Evolutionary conservation across 768 basidiomycete genomes (phyloP).

Genomic region (Mycena indigotica): DNA sequence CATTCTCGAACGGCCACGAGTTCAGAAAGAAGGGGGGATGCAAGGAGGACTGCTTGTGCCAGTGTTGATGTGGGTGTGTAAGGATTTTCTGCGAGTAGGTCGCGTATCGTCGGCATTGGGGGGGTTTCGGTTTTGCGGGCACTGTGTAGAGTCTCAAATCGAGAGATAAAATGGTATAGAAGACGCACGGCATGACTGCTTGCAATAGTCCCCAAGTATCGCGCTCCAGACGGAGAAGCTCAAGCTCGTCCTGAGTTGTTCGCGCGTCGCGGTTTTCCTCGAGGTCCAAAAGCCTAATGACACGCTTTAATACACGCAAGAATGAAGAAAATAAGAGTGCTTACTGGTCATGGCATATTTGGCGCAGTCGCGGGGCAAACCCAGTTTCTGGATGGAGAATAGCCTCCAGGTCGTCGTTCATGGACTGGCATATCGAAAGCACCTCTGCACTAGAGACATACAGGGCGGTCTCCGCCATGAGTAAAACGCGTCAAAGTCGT

Average conservation of each 20-base stretch:
- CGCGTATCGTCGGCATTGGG: constrained; percentile 49
- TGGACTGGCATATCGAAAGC: constrained; percentile 57
- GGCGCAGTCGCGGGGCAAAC: constrained; percentile 66
- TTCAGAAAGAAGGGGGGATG: constrained; percentile 69
- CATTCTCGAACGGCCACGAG: constrained; percentile 86
- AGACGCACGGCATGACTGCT: constrained; percentile 70
- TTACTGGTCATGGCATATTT: constrained; percentile 59
- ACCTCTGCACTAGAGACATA: constrained; percentile 73
- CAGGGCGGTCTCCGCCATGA: constrained; percentile 50
- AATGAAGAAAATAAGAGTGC: not conserved
- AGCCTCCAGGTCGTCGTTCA: constrained; percentile 57
- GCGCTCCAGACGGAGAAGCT: constrained; percentile 68
- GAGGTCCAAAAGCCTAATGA: constrained; percentile 55
- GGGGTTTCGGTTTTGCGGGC: constrained; percentile 66
- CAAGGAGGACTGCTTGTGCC: constrained; percentile 70
- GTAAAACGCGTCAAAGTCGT: not conserved
- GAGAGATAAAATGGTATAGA: not conserved
- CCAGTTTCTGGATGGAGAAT: constrained; percentile 68
- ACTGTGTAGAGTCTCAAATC: constrained; percentile 34
- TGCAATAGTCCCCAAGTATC: constrained; percentile 85
- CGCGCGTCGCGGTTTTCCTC: constrained; percentile 43
- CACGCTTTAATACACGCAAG: not conserved
- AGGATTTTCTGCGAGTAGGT: constrained; percentile 69
- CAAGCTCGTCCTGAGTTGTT: constrained; percentile 53
- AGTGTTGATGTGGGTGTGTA: constrained; percentile 80